Percentiles rank a stretch among this genome's conserved stretches.
These are phyloP conservation scores for Zopfia rhizophila DNA, from an alignment of 2,329 filamentous ascomycete species.

Conservation along the genomic window DNA sequence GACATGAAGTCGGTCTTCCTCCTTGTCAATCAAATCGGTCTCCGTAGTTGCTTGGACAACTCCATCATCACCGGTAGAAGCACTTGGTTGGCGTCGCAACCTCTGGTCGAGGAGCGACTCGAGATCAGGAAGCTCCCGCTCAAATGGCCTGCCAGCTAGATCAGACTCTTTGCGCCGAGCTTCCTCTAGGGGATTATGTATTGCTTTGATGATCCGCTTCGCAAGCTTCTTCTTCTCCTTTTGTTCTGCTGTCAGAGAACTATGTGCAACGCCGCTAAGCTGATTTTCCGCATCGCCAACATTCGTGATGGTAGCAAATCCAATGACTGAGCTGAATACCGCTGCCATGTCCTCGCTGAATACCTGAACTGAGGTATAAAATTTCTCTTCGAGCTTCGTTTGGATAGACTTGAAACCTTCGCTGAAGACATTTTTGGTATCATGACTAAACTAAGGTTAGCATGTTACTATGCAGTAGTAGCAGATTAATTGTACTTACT, in stretches of 20 bases:
- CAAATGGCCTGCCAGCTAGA: conserved; percentile 74
- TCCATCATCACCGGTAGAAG: conserved; percentile 34
- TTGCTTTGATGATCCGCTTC: conserved; percentile 85
- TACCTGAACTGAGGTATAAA: conserved; percentile 69
- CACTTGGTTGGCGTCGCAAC: conserved; percentile 62
- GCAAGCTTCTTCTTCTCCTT: conserved; percentile 86
- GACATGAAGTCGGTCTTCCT: conserved; percentile 2
- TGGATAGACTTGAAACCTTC: conserved; percentile 64
- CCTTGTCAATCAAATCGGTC: conserved; percentile 15
- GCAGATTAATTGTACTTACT: conserved; percentile 69
- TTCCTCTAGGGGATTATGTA: conserved; percentile 80
- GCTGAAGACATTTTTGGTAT: conserved; percentile 65
- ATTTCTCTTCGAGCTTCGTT: conserved; percentile 64
- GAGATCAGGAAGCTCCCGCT: conserved; percentile 76
- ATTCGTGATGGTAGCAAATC: conserved; percentile 57
- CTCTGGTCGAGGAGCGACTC: conserved; percentile 77
- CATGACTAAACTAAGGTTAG: conserved; percentile 41
- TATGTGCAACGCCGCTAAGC: conserved; percentile 53
- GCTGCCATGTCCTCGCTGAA: conserved; percentile 69
- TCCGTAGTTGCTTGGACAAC: conserved; percentile 36
- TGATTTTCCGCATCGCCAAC: conserved; percentile 55
- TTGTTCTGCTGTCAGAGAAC: conserved; percentile 67
- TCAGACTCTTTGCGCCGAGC: conserved; percentile 85
- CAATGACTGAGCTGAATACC: conserved; percentile 66
- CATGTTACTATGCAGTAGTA: conserved; percentile 13